phyloP scores from a whole-genome alignment of 1,139 yeast species.

The Candida glucosophila region DNA sequence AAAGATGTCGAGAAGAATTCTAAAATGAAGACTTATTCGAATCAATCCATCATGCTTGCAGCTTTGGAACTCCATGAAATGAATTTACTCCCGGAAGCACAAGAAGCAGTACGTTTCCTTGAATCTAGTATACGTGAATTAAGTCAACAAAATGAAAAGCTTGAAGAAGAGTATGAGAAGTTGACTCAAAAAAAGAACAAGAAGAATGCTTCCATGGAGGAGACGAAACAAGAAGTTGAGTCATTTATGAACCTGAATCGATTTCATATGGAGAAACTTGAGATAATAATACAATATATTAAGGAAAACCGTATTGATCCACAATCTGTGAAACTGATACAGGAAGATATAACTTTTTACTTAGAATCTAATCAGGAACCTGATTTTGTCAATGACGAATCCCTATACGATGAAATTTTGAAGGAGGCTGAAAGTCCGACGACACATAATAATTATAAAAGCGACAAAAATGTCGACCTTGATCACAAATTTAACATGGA shows the following conservation, averaged over 20 bases:
- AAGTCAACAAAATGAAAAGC: conserved; percentile 25
- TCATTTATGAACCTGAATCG: conserved; percentile 23
- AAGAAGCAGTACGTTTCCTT: conserved; percentile 26
- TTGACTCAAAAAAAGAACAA: conserved; percentile 32
- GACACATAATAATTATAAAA: conserved; percentile 4
- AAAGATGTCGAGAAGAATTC: conserved; percentile 39
- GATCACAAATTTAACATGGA: conserved; percentile 1
- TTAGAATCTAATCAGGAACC: conserved; percentile 33
- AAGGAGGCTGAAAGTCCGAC: conserved; percentile 14
- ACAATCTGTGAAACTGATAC: conserved; percentile 26
- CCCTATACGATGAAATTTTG: conserved; percentile 36
- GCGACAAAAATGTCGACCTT: conserved; percentile 1
- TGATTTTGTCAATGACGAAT: conserved; percentile 29
- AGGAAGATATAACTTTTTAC: conserved; percentile 33
- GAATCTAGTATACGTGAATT: conserved; percentile 23
- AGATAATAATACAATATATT: conserved; percentile 22
- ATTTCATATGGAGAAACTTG: conserved; percentile 33
- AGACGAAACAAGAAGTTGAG: conserved; percentile 36
- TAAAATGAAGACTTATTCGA: conserved; percentile 38
- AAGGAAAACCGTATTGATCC: conserved; percentile 25
- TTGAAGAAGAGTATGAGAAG: conserved; percentile 30
- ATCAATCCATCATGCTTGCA: conserved; percentile 40
- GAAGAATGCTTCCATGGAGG: conserved; percentile 33
- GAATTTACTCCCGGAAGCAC: conserved; percentile 25
- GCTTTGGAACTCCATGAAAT: conserved; percentile 24